These are phyloP conservation scores for Lentinula edodes DNA, from an alignment of 768 basidiomycete species.

Conservation along the genomic window DNA sequence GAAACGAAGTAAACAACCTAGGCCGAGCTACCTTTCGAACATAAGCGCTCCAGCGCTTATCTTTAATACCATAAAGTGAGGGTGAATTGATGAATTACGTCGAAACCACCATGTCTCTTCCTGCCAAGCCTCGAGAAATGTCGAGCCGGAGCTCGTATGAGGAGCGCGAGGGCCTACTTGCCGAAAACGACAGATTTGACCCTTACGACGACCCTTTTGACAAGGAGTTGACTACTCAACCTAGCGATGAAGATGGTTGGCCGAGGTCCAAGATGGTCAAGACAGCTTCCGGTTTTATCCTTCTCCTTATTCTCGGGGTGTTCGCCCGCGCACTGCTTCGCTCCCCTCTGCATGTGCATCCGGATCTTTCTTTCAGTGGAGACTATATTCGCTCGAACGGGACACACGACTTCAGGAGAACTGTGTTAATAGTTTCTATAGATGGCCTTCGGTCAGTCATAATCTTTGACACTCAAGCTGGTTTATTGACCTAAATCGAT, in stretches of 20 bases:
- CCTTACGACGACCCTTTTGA: background rate
- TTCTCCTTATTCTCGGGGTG: conserved; percentile 36
- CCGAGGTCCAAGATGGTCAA: conserved; percentile 31
- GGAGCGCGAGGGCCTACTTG: background rate
- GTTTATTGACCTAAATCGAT: conserved; percentile 9
- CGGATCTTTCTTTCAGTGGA: conserved; percentile 30
- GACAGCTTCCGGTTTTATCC: conserved; percentile 33
- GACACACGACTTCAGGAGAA: conserved; percentile 76
- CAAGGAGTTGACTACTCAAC: background rate
- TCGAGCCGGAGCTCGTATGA: background rate
- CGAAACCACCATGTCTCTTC: background rate
- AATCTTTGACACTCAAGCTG: background rate
- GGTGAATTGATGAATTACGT: no score
- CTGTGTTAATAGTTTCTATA: conserved; percentile 80
- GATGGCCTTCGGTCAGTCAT: conserved; percentile 69
- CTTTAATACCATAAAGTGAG: no score
- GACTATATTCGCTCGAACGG: conserved; percentile 62
- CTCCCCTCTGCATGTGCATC: conserved; percentile 17
- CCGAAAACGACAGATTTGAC: background rate
- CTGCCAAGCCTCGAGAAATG: background rate
- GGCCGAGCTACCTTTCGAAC: no score
- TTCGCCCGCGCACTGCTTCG: conserved; percentile 32
- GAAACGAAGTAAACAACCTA: no score
- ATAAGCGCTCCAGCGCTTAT: no score
- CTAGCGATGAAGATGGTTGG: conserved; percentile 21